Percentiles rank a stretch among this genome's conserved stretches.
Evolutionary conservation across 371 early-diverging fungal genomes (phyloP).

Genomic region (Phascolomyces articulosus): DNA sequence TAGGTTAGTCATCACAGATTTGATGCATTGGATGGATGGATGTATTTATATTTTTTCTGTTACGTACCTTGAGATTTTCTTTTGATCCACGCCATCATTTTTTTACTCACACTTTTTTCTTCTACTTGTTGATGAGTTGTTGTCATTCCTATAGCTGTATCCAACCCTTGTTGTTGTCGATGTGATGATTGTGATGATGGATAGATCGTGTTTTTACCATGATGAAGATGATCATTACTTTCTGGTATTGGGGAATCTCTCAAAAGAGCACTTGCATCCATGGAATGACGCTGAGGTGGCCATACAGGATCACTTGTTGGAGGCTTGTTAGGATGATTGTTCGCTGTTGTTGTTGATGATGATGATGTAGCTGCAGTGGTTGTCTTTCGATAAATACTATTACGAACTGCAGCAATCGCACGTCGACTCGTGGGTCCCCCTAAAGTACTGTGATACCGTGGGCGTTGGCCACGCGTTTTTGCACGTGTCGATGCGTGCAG

Average conservation of each 20-base stretch:
- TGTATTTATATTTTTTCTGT: neutral
- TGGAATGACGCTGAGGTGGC: neutral
- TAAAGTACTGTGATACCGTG: constrained; percentile 2
- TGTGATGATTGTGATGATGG: no score
- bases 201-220: no score
- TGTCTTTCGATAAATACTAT: neutral
- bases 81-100: constrained; percentile 23
- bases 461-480: constrained; percentile 4
- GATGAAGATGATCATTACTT: no score
- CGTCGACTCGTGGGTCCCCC: constrained; percentile 5
- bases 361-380: constrained; percentile 1
- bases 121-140: neutral
- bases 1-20: no score
- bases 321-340: neutral
- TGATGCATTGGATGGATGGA: no score
- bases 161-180: neutral
- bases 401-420: constrained; percentile 14
- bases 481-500: neutral
- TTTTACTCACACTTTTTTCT: neutral
- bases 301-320: neutral
- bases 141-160: neutral
- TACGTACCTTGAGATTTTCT: constrained; percentile 17
- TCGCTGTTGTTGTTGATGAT: no score
- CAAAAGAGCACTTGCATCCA: neutral
- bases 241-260: neutral